Evolutionary conservation across 345 rosid genomes (phyloP), one percentile per base, ranked within the genome.

Genomic region (Hirschfeldia incana): DNA sequence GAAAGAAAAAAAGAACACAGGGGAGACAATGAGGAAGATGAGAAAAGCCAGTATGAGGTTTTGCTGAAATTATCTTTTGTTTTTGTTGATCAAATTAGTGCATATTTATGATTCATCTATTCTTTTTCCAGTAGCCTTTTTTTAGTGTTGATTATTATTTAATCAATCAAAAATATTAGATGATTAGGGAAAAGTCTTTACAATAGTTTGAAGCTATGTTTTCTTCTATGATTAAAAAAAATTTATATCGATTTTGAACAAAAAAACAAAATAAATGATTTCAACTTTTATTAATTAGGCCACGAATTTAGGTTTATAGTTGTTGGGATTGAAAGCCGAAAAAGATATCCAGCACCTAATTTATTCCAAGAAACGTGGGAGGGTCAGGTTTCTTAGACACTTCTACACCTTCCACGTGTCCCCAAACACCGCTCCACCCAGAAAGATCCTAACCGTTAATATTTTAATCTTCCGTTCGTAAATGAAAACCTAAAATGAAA

Each of bases 301-400:
- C 36, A 62, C 5, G 4, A 33, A 69, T 36, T 62, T 76, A 62
- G 75, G 75, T 69, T 61, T n/a, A 10, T 0, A 32, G 51, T 46
- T 30, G 62, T 42, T 39, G 51, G 4, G 79, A 13, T 46, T 11
- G 60, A 32, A 59, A 67, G 78, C 26, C 27, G 72, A 74, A 49
- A 21, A 29, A 67, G 8, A 75, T 16, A 75, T 27, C 5, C 2
- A 57, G 16, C 39, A 60, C 61, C 36, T 26, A 53, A 64, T 53
- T 55, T 51, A 61, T 33, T 73, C 77, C 78, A 44, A 67, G 78
- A 73, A 73, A 73, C 74, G 73, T 73, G 73, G 82, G 69, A 67
- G 74, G 26, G 73, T 5, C 30, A 17, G 37, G 55, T 16, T 39
- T 8, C 10, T 59, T 16, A 34, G 28, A 32, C 34, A 60, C 34